phyloP scores from a whole-genome alignment of 176 grass and related monocot species.

The Thalia dealbata region DNA sequence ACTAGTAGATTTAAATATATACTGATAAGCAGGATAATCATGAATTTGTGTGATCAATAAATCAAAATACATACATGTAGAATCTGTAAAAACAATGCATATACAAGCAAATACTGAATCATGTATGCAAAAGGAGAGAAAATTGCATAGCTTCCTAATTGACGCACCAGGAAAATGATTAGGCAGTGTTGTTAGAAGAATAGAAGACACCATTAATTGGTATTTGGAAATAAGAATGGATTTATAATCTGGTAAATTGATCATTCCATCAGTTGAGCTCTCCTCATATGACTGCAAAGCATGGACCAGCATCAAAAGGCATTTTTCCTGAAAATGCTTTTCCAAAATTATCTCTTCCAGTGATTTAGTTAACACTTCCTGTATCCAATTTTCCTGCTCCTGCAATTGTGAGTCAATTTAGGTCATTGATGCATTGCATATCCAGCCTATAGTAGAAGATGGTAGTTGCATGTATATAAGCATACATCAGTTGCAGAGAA shows the following conservation, averaged over 20 bases:
- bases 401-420: constrained; percentile 18
- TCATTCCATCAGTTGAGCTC: constrained; percentile 28
- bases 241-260: constrained; percentile 27
- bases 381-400: constrained; percentile 62
- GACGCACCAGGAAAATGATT: constrained; percentile 74
- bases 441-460: constrained; percentile 2
- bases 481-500: not conserved
- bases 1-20: not conserved
- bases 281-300: constrained; percentile 56
- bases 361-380: constrained; percentile 60
- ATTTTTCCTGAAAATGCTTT: constrained; percentile 81
- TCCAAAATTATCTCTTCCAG: constrained; percentile 81
- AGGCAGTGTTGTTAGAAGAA: constrained; percentile 83
- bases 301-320: constrained; percentile 53
- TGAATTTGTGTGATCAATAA: not conserved
- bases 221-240: constrained; percentile 71
- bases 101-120: not conserved
- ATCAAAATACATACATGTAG: not conserved
- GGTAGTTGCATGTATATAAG: not conserved
- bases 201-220: constrained; percentile 89
- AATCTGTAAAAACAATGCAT: not conserved
- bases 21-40: not conserved
- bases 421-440: not conserved
- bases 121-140: not conserved
- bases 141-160: not conserved